Evolutionary conservation across 495 filamentous ascomycete species (phyloP).

Genomic region (Terfezia claveryi): DNA sequence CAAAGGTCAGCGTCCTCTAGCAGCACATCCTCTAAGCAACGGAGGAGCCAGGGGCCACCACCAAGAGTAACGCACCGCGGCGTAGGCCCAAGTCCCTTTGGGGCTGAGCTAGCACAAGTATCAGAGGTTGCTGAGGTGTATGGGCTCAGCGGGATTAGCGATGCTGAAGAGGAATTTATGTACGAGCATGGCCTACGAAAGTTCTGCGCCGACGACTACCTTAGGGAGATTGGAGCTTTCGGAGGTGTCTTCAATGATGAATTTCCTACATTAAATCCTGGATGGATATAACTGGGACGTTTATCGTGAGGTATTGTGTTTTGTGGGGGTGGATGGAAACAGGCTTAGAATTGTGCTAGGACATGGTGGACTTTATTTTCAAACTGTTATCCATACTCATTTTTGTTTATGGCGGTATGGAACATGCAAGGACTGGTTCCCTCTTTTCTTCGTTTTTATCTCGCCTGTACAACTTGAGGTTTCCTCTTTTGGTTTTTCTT

Average conservation of each 20-base stretch:
- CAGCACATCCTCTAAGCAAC: slow-evolving; percentile 18
- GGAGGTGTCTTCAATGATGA: slow-evolving; percentile 23
- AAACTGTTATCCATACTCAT: too few species aligned
- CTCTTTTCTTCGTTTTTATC: too few species aligned
- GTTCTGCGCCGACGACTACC: slow-evolving; percentile 64
- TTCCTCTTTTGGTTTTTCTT: too few species aligned
- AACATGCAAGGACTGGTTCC: too few species aligned
- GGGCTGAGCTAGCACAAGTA: slow-evolving; percentile 50
- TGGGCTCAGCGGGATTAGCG: slow-evolving; percentile 31
- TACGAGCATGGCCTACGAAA: slow-evolving; percentile 43
- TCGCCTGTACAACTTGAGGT: too few species aligned
- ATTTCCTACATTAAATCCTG: slow-evolving; percentile 11
- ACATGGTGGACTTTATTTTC: too few species aligned
- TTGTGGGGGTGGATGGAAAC: too few species aligned
- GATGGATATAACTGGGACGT: slow-evolving; percentile 16
- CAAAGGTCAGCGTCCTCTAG: slow-evolving; percentile 23
- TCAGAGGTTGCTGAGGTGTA: slow-evolving; percentile 75
- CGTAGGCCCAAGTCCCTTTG: slow-evolving; percentile 35
- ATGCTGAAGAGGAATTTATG: slow-evolving; percentile 49
- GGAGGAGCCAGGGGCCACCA: slow-evolving; percentile 20
- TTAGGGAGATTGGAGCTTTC: slow-evolving; percentile 54
- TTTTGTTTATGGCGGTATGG: too few species aligned
- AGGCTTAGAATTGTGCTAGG: too few species aligned
- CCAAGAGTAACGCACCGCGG: slow-evolving; percentile 10
- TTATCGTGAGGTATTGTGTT: too few species aligned